Base-by-base conservation (phyloP, 2,329 filamentous ascomycete genomes). In the Byssoonygena ceratinophila region DNA sequence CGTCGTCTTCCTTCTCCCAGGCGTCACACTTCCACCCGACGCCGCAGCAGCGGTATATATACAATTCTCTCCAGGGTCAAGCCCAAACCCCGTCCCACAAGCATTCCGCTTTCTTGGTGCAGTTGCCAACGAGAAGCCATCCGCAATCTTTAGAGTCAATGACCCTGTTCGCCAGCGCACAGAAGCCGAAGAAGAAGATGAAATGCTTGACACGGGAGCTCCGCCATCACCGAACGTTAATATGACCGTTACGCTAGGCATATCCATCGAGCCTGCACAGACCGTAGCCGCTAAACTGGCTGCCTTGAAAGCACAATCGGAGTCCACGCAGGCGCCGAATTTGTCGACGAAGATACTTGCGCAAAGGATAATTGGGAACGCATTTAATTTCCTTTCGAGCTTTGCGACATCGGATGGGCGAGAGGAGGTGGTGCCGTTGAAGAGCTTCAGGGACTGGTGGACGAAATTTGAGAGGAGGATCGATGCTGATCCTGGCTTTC, bases 361-460 rank as follows among this genome's bases (percentile, higher is more conserved):
- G 27, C 89, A 97, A 70, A 77, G 87, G 58, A 96, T 98, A 61
- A 97, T 98, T 62, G 85, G 87, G 61, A 95, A 96, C 68, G 92
- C 91, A 12, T 98, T 97, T 69, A 96, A 98, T 70, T 97, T 95
- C 67, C 74, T 98, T 53, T 82, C 91, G 2, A 85, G 88, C 61
- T 97, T 94, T 74, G 87, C 84, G 55, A 80, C 81, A 34, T 77
- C 78, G 53, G 74, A 70, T 59, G 64, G 64, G 0, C 71, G 73
- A 23, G 79, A 85, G 43, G 91, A 97, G 66, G 85, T 94, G 11
- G 87, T 98, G 22, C 90, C 92, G n/a, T 71, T 98, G 58, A 92
- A 87, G 71, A 87, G 86, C 4, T 98, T 98, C 67, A 85, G 94
- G 71, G 88, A 94, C 54, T 98, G 94, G 92, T 98, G 94, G 92